Conservation (phyloP, 371 early-diverging fungal species). For the Mortierella sp. region DNA sequence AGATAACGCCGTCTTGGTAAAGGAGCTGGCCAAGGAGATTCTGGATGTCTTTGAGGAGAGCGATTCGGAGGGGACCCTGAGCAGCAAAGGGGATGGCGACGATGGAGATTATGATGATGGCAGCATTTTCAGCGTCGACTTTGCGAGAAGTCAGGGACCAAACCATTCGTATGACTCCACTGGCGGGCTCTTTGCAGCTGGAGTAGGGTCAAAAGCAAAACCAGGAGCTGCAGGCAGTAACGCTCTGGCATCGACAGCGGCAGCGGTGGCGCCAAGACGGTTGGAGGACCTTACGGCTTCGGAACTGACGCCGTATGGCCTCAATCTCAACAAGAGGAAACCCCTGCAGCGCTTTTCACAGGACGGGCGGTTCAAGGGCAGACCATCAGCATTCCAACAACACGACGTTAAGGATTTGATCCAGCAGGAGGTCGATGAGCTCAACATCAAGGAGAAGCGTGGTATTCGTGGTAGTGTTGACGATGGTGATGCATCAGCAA, state of each 20-base stretch:
- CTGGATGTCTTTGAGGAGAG: constrained; percentile 46
- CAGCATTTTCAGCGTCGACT: constrained; percentile 8
- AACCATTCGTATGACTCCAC: constrained; percentile 12
- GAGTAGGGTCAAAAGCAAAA: not conserved
- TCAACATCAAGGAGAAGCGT: constrained; percentile 19
- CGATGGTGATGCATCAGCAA: not conserved
- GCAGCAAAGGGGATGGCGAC: constrained; percentile 21
- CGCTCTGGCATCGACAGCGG: not conserved
- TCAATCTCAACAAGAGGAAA: constrained; percentile 1
- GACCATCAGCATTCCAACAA: not conserved
- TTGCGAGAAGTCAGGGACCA: not conserved
- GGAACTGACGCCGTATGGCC: not conserved
- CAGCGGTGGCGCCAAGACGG: not conserved
- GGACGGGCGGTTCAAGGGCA: constrained; percentile 14
- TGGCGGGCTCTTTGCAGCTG: constrained; percentile 25
- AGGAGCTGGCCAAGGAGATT: constrained; percentile 63
- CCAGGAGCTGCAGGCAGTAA: not conserved
- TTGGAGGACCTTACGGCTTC: not conserved
- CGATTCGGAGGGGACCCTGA: constrained; percentile 34
- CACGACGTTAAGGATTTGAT: constrained; percentile 24
- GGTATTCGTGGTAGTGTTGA: not conserved
- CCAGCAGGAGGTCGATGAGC: constrained; percentile 32
- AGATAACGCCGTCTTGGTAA: constrained; percentile 61
- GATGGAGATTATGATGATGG: constrained; percentile 4
- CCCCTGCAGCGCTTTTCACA: not conserved